Evolutionary conservation across 371 early-diverging fungal species (phyloP).

Genomic region (Actinomortierella wolfii): DNA sequence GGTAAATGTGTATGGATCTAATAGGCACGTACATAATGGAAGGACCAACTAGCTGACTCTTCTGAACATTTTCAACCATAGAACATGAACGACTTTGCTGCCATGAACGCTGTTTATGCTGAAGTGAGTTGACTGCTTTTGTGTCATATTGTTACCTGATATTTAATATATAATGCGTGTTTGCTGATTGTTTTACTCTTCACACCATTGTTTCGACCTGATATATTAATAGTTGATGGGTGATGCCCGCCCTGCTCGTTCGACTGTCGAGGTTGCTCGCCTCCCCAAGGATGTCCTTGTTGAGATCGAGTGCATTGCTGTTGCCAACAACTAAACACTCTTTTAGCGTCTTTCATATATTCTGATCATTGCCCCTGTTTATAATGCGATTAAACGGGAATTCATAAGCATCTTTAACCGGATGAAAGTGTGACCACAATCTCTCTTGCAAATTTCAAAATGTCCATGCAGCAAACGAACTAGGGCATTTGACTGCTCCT

Average conservation of each 20-base stretch:
- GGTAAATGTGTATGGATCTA: no score
- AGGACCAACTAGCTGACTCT: no score
- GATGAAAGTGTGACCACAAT: no score
- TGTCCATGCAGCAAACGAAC: no score
- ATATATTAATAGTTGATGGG: slow-evolving; percentile 20
- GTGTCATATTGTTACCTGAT: background rate
- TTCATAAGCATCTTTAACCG: no score
- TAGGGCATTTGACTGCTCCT: no score
- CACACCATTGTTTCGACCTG: background rate
- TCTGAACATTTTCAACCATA: no score
- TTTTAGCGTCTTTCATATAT: no score
- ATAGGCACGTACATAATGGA: no score
- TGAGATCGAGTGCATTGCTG: slow-evolving; percentile 93
- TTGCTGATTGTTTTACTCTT: background rate
- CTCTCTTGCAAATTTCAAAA: no score
- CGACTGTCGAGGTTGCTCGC: slow-evolving; percentile 91
- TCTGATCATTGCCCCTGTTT: no score
- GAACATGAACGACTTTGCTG: slow-evolving; percentile 85
- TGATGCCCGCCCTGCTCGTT: slow-evolving; percentile 77
- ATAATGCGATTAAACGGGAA: no score
- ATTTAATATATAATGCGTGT: background rate
- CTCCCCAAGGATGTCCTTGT: slow-evolving; percentile 90
- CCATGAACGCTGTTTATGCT: slow-evolving; percentile 87
- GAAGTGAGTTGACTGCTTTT: slow-evolving; percentile 47
- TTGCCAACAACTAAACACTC: slow-evolving; percentile 8